Evolutionary conservation across 1,139 yeast species (phyloP).

Genomic region (Lodderomyces pseudojiufengensis): DNA sequence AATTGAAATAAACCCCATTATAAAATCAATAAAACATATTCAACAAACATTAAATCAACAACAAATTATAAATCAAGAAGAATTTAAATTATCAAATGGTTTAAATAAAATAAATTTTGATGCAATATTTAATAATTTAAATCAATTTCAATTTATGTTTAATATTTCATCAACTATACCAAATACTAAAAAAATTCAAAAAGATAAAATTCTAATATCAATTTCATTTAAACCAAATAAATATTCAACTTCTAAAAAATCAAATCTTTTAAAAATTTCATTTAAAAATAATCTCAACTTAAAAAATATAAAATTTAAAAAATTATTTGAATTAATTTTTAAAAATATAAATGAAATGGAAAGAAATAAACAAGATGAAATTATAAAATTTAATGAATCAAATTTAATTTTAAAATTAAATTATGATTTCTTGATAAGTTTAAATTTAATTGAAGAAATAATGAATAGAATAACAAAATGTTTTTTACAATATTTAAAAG

Average conservation of each 20-base stretch:
- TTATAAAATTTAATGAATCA: slow-evolving; percentile 6
- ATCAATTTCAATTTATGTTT: slow-evolving; percentile 33
- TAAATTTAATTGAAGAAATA: slow-evolving; percentile 18
- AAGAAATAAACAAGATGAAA: slow-evolving; percentile 9
- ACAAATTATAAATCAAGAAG: slow-evolving; percentile 7
- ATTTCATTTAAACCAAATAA: slow-evolving; percentile 32
- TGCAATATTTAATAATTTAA: slow-evolving; percentile 29
- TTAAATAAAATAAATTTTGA: slow-evolving; percentile 32
- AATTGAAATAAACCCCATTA: slow-evolving; percentile 29
- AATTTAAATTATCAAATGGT: slow-evolving; percentile 27
- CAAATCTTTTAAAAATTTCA: slow-evolving; percentile 26
- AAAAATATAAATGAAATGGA: slow-evolving; percentile 28
- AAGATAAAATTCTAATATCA: slow-evolving; percentile 33
- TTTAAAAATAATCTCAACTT: slow-evolving; percentile 37
- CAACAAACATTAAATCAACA: slow-evolving; percentile 1
- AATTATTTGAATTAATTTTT: slow-evolving; percentile 39
- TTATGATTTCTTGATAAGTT: slow-evolving; percentile 37
- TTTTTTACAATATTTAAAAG: slow-evolving; percentile 15
- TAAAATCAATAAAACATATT: slow-evolving; percentile 19
- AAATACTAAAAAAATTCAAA: slow-evolving; percentile 31
- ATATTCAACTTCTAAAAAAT: slow-evolving; percentile 20
- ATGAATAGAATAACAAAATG: slow-evolving; percentile 25
- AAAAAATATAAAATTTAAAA: slow-evolving; percentile 39
- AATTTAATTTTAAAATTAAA: slow-evolving; percentile 31
- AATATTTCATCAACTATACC: slow-evolving; percentile 28